Base-by-base conservation (phyloP, 78 protist species). In the Capsaspora owczarzaki region DNA sequence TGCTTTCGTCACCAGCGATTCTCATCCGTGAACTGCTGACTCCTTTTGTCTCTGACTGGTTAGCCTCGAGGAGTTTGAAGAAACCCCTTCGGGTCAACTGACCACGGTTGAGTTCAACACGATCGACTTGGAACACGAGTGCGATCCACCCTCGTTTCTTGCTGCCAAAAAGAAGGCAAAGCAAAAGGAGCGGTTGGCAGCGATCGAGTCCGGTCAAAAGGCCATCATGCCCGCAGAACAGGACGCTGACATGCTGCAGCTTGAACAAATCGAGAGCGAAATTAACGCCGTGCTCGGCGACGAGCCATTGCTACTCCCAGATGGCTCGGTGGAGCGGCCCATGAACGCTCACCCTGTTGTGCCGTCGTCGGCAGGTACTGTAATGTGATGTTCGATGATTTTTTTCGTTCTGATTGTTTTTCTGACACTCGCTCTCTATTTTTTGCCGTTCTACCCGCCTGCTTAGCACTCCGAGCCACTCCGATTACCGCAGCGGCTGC, bases 81-180 rank as follows among this genome's bases (percentile, higher is more conserved):
- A 56, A 22, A 85, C 88, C 27, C 90, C 89, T 14, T 43, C 78
- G 19, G 86, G 69, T 0, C 29, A 35, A 4, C 37, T 90, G 31
- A 80, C 69, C 19, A 37, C 79, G 43, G 33, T 33, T 4, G 94
- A 90, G 66, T 87, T 90, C 66, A 78, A 75, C 16, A 42, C 78
- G 16, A 74, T 90, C 23, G 90, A 87, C 27, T 35, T 86, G 19
- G 91, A 91, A 63, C 79, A 37, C 5, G 91, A 91, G 77, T 74
- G 74, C 74, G 91, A 91, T 31, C 94, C 94, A 60, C 94, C 94
- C 1, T 8, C 91, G 44, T 91, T 91, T 56, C 33, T 56, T 10
- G 33, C 12, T 16, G 66, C 66, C 35, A 16, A 29, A 2, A 56
- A 56, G 66, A 16, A 29, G 10, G 66, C 66, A 16, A 16, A 29